Evolutionary conservation across 176 grass and related monocot species (phyloP).

Genomic region (Stipa capillata): DNA sequence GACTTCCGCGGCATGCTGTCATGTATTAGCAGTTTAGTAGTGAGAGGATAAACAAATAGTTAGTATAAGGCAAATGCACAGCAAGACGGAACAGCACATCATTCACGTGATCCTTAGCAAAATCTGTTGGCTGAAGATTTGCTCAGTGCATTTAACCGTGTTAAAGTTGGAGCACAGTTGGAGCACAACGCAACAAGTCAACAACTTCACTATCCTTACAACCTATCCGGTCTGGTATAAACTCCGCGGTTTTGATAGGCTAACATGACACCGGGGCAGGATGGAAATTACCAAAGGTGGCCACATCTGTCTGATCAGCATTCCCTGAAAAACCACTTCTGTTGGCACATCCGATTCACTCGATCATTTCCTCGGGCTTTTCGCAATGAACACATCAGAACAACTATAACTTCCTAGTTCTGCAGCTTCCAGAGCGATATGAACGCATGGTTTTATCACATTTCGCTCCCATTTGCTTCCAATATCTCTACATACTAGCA

Average conservation of each 20-base stretch:
- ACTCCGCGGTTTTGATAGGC: background rate
- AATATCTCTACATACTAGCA: background rate
- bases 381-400: background rate
- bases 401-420: too few relatives aligned
- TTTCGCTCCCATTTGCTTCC: background rate
- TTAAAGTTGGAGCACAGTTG: background rate
- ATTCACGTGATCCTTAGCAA: background rate
- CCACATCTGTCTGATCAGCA: background rate
- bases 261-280: background rate
- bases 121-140: background rate
- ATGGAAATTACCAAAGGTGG: background rate
- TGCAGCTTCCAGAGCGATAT: background rate
- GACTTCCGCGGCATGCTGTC: slow-evolving; percentile 85
- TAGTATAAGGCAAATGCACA: background rate
- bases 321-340: background rate
- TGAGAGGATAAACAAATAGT: background rate
- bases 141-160: background rate
- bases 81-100: background rate
- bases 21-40: background rate
- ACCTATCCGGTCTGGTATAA: background rate
- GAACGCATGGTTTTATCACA: background rate
- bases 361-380: background rate
- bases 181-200: background rate
- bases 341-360: background rate
- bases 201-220: background rate